Conservation (phyloP, 768 basidiomycete species). For the Obba rivulosa region DNA sequence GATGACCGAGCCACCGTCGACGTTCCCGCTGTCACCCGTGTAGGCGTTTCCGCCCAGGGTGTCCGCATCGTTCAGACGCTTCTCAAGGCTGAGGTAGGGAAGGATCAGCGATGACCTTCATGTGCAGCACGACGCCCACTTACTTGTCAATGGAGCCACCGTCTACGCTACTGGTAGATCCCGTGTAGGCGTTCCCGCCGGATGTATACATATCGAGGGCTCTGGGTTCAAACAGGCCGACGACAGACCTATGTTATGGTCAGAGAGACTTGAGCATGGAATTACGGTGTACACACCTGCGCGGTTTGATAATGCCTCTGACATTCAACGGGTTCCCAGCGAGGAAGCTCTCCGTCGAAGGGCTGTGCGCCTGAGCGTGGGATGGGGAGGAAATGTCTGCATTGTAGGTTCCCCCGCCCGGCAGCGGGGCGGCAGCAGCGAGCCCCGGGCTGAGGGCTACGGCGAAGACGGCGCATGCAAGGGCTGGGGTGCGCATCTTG, state of each 20-base stretch:
- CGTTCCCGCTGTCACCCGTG: conserved; percentile 18
- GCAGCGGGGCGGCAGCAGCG: conserved; percentile 10
- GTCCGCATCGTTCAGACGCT: conserved; percentile 16
- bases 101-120: background rate
- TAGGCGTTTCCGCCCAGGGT: conserved; percentile 24
- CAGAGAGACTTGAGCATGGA: no score
- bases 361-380: background rate
- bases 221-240: background rate
- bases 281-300: no score
- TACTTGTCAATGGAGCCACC: conserved; percentile 4
- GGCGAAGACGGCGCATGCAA: conserved; percentile 20
- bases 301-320: no score
- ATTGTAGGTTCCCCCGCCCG: conserved; percentile 8
- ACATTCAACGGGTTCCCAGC: background rate
- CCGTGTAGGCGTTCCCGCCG: conserved; percentile 19
- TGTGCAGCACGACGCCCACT: background rate
- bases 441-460: conserved; percentile 19
- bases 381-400: conserved; percentile 10
- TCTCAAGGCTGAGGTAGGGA: background rate
- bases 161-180: conserved; percentile 7
- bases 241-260: no score
- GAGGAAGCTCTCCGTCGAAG: background rate
- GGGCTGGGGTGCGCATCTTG: conserved; percentile 21
- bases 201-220: conserved; percentile 13
- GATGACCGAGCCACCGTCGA: conserved; percentile 18